Evolutionary conservation across 352 stramenopile species (phyloP).

Genomic region (Globisporangium rhizosaccharum): DNA sequence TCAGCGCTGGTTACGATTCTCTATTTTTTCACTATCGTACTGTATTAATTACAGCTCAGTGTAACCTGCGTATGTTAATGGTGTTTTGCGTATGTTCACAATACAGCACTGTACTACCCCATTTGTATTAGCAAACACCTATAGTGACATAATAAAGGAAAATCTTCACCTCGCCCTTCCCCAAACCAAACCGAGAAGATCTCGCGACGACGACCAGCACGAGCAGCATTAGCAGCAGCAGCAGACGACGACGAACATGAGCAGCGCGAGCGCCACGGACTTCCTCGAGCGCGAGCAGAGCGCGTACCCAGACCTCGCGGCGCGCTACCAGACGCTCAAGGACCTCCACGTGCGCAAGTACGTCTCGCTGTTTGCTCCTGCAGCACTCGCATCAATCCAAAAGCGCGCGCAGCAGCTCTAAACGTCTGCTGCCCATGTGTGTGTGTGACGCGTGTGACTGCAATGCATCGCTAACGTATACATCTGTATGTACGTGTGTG

Average conservation of each 20-base stretch:
- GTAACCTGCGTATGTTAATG: too few species aligned
- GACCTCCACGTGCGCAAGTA: slow-evolving; percentile 89
- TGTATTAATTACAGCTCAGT: too few species aligned
- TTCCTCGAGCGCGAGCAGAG: slow-evolving; percentile 86
- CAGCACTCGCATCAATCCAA: not conserved
- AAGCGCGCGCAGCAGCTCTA: not conserved
- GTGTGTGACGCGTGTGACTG: not conserved
- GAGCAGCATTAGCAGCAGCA: not conserved
- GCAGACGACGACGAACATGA: not conserved
- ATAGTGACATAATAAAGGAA: too few species aligned
- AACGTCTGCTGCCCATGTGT: not conserved
- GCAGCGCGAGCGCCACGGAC: slow-evolving; percentile 39
- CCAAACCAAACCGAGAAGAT: not conserved
- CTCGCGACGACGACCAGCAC: not conserved
- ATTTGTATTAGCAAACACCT: too few species aligned
- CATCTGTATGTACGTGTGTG: not conserved
- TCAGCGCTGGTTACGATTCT: too few species aligned
- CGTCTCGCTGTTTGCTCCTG: slow-evolving; percentile 11
- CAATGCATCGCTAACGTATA: not conserved
- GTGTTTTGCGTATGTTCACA: too few species aligned
- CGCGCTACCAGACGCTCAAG: slow-evolving; percentile 88
- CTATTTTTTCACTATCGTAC: too few species aligned
- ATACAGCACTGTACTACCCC: too few species aligned
- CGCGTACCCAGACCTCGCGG: slow-evolving; percentile 89
- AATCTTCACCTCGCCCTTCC: not conserved